phyloP scores from a whole-genome alignment of 2,329 filamentous ascomycete species.

The Claviceps maximensis region DNA sequence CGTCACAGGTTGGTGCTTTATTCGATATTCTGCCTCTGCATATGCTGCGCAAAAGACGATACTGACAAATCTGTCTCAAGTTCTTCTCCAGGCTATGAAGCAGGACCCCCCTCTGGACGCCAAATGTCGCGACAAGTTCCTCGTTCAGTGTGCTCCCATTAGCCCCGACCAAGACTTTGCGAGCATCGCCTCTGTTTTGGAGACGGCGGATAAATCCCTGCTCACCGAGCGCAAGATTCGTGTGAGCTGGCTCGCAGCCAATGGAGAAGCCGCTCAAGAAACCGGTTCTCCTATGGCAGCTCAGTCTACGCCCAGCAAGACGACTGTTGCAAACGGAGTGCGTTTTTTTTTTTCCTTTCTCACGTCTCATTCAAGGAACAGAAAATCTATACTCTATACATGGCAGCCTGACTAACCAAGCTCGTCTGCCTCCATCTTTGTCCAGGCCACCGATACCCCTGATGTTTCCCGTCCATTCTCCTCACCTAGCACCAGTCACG shows the following conservation, averaged over 20 bases:
- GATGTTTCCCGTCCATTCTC: constrained; percentile 31
- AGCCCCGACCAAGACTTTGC: constrained; percentile 71
- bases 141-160: constrained; percentile 83
- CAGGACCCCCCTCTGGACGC: constrained; percentile 74
- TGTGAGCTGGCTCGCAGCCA: constrained; percentile 66
- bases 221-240: constrained; percentile 94
- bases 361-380: background rate
- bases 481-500: constrained; percentile 25
- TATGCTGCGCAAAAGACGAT: background rate
- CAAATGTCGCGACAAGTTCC: constrained; percentile 94
- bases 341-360: constrained; percentile 10
- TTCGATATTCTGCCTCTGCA: background rate
- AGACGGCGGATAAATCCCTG: constrained; percentile 59
- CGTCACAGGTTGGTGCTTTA: constrained; percentile 55
- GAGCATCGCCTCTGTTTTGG: constrained; percentile 73
- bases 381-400: background rate
- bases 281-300: constrained; percentile 8
- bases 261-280: constrained; percentile 25
- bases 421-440: background rate
- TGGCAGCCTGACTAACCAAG: constrained; percentile 2
- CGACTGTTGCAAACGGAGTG: constrained; percentile 27
- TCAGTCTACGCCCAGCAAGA: constrained; percentile 28
- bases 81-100: constrained; percentile 96
- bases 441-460: constrained; percentile 27
- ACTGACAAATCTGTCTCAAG: constrained; percentile 30